Evolutionary conservation across 305 asterid species (phyloP), one percentile per base, ranked within the genome.

Genomic region (Fraxinus angustifolia): DNA sequence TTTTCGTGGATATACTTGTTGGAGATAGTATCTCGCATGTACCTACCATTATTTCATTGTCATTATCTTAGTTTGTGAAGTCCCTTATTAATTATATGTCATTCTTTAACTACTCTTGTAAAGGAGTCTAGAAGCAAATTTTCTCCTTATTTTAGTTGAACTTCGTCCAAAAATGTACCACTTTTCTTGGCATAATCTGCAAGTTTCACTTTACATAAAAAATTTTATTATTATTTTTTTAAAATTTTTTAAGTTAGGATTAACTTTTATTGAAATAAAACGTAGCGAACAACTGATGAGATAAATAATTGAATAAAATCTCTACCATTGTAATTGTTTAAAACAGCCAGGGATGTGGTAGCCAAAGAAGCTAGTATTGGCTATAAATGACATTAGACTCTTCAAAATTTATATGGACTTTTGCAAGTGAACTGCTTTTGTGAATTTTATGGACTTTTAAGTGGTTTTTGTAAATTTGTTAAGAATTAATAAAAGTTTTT

Each of bases 1-100:
- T 23, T 26, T 65, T 11, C 0, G 31, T 62, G 83, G 86, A 78
- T 82, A 76, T 79, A 65, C 77, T 76, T 82, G 78, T 79, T 40
- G 81, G 76, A 75, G 67, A 77, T 72, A 28, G 35, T 10, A 65
- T 65, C 73, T 26, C 12, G 16, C n/a, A 65, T 26, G 35, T 65
- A 65, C n/a, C 34, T 7, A 65, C 73, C 17, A 65, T 65, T 62
- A 62, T 62, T 62, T 23, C 8, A 53, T 53, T 53, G 65, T 53
- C 65, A n/a, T 53, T 56, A 62, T 62, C 34, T 62, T 58, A 58
- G 28, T 58, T 17, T 58, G 30, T 19, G 3, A 19, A 65, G 35
- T 21, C 6, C 2, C 6, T 62, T 21, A 62, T 6, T 53, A 53
- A 53, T n/a, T 19, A 7, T 7, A 21, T 60, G 33, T 62, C 26